Conservation (phyloP, 2,329 filamentous ascomycete genomes). For the Stagonosporopsis vannaccii region DNA sequence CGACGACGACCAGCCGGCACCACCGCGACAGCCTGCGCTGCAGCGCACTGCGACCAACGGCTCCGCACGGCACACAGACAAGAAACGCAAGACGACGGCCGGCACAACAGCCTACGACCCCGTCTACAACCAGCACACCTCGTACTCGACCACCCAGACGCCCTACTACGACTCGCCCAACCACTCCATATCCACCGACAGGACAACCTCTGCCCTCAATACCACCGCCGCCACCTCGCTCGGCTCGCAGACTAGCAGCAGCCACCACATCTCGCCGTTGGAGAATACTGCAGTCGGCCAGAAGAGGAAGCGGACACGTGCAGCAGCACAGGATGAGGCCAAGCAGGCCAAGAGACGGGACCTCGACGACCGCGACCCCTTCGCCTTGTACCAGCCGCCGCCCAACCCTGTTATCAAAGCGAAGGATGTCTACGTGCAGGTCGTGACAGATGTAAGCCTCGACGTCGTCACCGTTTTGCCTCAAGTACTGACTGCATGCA, state of each 20-base stretch:
- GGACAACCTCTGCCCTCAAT: conserved; percentile 79
- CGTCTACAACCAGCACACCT: conserved; percentile 73
- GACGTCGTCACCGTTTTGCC: not conserved
- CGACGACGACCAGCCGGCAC: conserved; percentile 35
- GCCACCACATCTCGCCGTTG: conserved; percentile 65
- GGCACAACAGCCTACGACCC: conserved; percentile 68
- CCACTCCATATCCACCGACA: conserved; percentile 81
- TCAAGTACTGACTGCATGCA: conserved; percentile 40
- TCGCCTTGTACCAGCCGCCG: conserved; percentile 83
- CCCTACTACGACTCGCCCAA: conserved; percentile 72
- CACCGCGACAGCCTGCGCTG: conserved; percentile 33
- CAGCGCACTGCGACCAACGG: conserved; percentile 51
- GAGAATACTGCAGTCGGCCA: conserved; percentile 75
- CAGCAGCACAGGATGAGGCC: conserved; percentile 81
- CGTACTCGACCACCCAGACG: conserved; percentile 76
- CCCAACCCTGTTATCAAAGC: conserved; percentile 90
- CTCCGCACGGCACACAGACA: conserved; percentile 65
- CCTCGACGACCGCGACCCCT: conserved; percentile 74
- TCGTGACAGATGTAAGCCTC: conserved; percentile 64
- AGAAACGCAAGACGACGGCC: conserved; percentile 75
- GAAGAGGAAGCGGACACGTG: conserved; percentile 88
- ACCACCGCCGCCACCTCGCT: conserved; percentile 91
- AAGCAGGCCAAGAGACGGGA: conserved; percentile 71
- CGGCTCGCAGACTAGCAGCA: conserved; percentile 69
- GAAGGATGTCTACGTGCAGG: conserved; percentile 66